Conservation (phyloP, 225 moss, liverwort and hornwort genomes). For the Neckera pumila region DNA sequence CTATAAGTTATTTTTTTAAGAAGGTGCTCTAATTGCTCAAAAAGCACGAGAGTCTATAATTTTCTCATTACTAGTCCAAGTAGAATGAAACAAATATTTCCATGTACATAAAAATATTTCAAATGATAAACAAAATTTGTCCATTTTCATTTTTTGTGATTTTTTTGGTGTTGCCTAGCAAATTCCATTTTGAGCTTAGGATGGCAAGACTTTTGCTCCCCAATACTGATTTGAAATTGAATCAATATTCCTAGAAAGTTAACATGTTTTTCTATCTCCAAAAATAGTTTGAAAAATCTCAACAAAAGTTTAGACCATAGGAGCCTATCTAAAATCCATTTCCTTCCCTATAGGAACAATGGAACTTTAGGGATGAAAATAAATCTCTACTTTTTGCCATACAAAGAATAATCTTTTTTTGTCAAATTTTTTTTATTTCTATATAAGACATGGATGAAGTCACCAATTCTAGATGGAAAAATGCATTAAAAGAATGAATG, state of each 20-base stretch:
- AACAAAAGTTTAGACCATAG: neutral
- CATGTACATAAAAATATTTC: neutral
- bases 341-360: neutral
- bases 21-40: accelerated
- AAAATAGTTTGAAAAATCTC: neutral
- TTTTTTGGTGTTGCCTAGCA: neutral
- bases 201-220: accelerated
- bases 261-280: neutral
- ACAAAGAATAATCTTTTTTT: neutral
- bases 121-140: neutral
- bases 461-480: neutral
- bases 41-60: neutral
- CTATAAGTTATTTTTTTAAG: neutral
- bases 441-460: neutral
- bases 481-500: neutral
- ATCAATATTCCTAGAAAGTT: accelerated
- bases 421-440: neutral
- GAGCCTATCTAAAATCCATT: neutral
- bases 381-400: neutral
- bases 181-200: accelerated
- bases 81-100: neutral
- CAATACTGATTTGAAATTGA: neutral
- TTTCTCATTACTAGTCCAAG: neutral
- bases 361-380: neutral
- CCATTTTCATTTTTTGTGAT: neutral